A percentile compares a stretch with the other conserved stretches of the same genome.
These are phyloP conservation scores for Trichophyton benhamiae DNA, from an alignment of 2,329 filamentous ascomycete species.

Conservation along the genomic window DNA sequence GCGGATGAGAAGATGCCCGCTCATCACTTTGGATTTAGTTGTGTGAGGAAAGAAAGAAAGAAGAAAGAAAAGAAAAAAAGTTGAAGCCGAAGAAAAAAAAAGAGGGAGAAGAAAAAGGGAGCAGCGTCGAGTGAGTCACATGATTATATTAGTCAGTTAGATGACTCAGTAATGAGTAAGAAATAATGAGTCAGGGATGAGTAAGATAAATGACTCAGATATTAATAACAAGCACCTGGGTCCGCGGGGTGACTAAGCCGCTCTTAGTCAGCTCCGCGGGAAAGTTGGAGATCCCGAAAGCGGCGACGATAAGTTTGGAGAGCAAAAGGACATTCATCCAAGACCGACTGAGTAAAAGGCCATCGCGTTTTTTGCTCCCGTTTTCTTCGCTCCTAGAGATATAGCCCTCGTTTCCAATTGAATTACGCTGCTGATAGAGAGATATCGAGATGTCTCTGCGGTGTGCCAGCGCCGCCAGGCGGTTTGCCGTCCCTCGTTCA, in stretches of 20 bases:
- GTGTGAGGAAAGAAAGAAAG: conserved; percentile 46
- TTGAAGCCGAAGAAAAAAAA: neutral
- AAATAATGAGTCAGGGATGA: neutral
- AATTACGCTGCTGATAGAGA: neutral
- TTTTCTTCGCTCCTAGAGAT: too few relatives aligned
- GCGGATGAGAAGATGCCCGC: conserved; percentile 43
- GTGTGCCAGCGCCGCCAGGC: neutral
- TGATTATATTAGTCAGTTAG: neutral
- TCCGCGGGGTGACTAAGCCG: neutral
- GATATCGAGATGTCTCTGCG: neutral
- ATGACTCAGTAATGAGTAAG: neutral
- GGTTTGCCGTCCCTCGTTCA: neutral
- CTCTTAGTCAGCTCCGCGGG: neutral
- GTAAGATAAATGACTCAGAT: neutral
- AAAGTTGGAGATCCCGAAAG: neutral
- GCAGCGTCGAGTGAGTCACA: neutral
- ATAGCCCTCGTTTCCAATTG: too few relatives aligned
- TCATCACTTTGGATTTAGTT: conserved; percentile 76
- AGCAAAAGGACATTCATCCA: neutral
- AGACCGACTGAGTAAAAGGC: neutral
- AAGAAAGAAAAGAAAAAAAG: neutral
- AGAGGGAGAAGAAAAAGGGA: neutral
- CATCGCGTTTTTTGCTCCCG: neutral
- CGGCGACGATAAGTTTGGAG: neutral
- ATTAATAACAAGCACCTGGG: neutral